phyloP scores from a whole-genome alignment of 257 asterid species.

The Parsonsia alboflavescens region DNA sequence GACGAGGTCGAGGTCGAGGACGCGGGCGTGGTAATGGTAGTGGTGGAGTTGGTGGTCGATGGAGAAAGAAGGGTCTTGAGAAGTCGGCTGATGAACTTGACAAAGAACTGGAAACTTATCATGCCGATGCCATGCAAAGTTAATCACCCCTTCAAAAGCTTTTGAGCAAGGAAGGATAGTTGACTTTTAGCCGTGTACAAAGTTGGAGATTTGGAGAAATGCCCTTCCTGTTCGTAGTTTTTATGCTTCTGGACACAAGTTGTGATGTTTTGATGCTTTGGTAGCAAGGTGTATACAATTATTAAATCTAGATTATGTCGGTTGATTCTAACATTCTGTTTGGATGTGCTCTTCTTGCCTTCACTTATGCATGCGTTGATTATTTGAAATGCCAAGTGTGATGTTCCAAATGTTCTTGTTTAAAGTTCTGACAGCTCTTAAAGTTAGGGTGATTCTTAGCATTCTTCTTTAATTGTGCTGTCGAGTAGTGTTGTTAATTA shows the following conservation, averaged over 20 bases:
- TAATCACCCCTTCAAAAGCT: slow-evolving; percentile 12
- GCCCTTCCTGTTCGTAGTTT: background rate
- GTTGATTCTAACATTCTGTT: background rate
- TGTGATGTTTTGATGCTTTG: background rate
- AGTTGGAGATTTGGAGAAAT: slow-evolving; percentile 1
- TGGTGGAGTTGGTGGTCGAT: slow-evolving; percentile 45
- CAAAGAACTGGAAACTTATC: slow-evolving; percentile 83
- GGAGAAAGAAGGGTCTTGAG: slow-evolving; percentile 40
- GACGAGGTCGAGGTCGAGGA: slow-evolving; percentile 30
- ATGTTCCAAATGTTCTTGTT: background rate
- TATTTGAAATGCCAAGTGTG: background rate
- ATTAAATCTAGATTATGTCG: background rate
- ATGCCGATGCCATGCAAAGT: slow-evolving; percentile 67
- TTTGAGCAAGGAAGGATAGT: background rate
- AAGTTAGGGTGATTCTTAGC: no score
- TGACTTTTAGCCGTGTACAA: slow-evolving; percentile 27
- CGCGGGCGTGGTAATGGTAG: slow-evolving; percentile 25
- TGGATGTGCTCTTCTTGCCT: background rate
- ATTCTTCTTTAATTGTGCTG: no score
- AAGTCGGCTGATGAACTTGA: slow-evolving; percentile 86
- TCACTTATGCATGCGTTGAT: background rate
- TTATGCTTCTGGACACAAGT: background rate
- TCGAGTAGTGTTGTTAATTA: no score
- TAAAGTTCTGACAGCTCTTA: no score
- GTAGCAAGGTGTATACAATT: background rate